phyloP scores from a whole-genome alignment of 2,329 filamentous ascomycete species.

The Blastomyces silverae region DNA sequence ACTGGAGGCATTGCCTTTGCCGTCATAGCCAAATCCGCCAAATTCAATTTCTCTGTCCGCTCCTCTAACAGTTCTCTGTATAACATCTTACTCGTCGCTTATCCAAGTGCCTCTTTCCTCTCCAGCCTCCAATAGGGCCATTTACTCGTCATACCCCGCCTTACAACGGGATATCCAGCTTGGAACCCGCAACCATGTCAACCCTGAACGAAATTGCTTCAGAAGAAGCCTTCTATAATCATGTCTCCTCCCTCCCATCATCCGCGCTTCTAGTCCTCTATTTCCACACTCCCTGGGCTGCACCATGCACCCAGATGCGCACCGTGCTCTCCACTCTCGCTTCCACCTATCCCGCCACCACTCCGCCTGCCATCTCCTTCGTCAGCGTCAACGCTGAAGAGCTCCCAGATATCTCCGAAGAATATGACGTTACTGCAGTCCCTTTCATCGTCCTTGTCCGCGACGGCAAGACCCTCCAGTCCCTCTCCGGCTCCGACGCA shows the following conservation, averaged over 20 bases:
- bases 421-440: constrained; percentile 89
- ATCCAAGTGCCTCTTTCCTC: background rate
- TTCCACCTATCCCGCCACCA: constrained; percentile 67
- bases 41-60: background rate
- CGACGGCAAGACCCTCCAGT: constrained; percentile 68
- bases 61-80: background rate
- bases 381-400: constrained; percentile 91
- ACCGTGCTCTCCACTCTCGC: constrained; percentile 80
- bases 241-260: constrained; percentile 59
- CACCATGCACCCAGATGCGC: constrained; percentile 90
- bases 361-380: constrained; percentile 67
- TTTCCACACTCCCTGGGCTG: constrained; percentile 95
- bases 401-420: constrained; percentile 81
- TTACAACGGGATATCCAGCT: background rate
- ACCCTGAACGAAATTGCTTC: constrained; percentile 69
- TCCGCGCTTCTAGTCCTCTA: constrained; percentile 75
- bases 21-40: background rate
- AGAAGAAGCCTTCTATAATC: constrained; percentile 64
- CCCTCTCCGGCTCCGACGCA: constrained; percentile 83
- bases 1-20: background rate
- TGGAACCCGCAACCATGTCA: constrained; percentile 54
- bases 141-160: background rate
- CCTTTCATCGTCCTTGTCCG: constrained; percentile 82
- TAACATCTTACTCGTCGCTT: background rate
- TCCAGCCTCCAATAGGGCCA: background rate